Evolutionary conservation across 2,329 filamentous ascomycete species (phyloP).

Genomic region (Pezicula rhizophila): DNA sequence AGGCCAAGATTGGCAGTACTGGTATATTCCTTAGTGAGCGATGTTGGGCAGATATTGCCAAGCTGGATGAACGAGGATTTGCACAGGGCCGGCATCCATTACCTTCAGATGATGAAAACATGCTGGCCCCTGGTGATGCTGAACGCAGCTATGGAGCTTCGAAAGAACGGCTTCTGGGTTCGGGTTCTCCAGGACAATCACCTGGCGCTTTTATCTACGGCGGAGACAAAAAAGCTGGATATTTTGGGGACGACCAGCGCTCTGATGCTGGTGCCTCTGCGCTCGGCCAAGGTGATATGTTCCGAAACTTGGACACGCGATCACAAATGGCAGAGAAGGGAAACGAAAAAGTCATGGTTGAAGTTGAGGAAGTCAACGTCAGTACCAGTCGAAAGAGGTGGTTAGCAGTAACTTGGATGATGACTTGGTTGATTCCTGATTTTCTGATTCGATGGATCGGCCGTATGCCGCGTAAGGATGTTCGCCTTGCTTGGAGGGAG

Average conservation of each 20-base stretch:
- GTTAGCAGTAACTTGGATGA: constrained; percentile 73
- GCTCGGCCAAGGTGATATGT: constrained; percentile 92
- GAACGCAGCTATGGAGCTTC: constrained; percentile 51
- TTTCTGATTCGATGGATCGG: constrained; percentile 72
- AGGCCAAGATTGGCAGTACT: constrained; percentile 84
- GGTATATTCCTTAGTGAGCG: constrained; percentile 93
- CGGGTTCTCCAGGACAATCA: constrained; percentile 41
- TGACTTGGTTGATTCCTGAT: constrained; percentile 87
- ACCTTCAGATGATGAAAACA: constrained; percentile 55
- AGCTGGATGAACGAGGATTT: constrained; percentile 58
- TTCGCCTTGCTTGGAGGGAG: constrained; percentile 90
- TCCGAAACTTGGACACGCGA: constrained; percentile 89
- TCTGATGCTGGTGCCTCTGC: constrained; percentile 92
- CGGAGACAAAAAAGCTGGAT: constrained; percentile 71
- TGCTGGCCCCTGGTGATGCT: constrained; percentile 48
- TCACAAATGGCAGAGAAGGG: constrained; percentile 94
- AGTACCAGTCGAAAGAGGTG: constrained; percentile 82
- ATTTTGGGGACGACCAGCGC: constrained; percentile 71
- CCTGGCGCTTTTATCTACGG: constrained; percentile 57
- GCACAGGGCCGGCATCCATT: constrained; percentile 46
- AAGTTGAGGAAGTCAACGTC: constrained; percentile 78
- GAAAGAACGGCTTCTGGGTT: constrained; percentile 50
- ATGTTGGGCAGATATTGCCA: constrained; percentile 88
- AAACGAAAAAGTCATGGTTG: constrained; percentile 82
- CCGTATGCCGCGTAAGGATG: constrained; percentile 85